These are phyloP conservation scores for Aspergillus bertholletiae DNA, from an alignment of 495 filamentous ascomycete genomes.

Conservation along the genomic window DNA sequence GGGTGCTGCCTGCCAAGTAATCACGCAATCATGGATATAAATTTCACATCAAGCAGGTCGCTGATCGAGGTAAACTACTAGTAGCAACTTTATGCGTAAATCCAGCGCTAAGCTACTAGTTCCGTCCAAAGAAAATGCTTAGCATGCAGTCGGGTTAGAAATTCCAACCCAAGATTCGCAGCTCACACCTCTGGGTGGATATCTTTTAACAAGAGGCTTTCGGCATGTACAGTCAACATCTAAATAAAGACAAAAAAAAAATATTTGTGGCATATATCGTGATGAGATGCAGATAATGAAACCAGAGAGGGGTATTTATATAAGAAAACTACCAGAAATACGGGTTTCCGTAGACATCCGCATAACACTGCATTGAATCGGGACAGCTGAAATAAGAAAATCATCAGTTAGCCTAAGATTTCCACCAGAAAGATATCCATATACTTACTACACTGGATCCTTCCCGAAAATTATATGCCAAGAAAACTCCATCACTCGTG, in stretches of 20 bases:
- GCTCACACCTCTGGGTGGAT: not conserved
- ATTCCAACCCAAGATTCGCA: no score
- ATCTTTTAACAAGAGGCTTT: not conserved
- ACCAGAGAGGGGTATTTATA: conserved; percentile 10
- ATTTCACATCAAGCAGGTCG: no score
- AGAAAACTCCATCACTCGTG: conserved; percentile 48
- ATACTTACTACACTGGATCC: conserved; percentile 45
- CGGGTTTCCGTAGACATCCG: conserved; percentile 40
- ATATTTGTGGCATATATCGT: not conserved
- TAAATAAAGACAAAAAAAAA: not conserved
- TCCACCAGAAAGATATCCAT: not conserved
- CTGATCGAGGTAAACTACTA: not conserved
- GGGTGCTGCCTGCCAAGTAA: no score
- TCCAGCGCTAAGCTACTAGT: not conserved
- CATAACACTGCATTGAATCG: conserved; percentile 42
- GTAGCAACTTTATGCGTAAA: not conserved
- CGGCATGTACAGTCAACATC: not conserved
- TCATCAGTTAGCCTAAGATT: conserved; percentile 7
- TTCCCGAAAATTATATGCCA: conserved; percentile 57
- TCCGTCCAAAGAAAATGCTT: not conserved
- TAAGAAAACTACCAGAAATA: conserved; percentile 21
- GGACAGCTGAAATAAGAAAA: conserved; percentile 41
- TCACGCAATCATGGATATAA: no score
- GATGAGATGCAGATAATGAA: not conserved
- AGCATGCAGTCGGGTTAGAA: not conserved